Evolutionary conservation across 495 filamentous ascomycete species (phyloP).

Genomic region (Daldinia loculata): DNA sequence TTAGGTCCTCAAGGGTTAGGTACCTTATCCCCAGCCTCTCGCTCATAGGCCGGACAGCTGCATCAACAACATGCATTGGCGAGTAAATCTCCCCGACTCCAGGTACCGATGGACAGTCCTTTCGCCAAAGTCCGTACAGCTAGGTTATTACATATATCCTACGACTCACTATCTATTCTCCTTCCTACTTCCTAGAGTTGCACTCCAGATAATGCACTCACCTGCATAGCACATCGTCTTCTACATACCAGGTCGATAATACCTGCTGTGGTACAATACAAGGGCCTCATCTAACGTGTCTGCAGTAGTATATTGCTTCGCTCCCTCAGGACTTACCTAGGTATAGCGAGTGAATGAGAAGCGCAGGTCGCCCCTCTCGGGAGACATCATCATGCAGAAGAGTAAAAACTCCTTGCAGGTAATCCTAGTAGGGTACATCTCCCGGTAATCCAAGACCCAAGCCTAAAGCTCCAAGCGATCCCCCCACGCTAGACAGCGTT

Average conservation of each 20-base stretch:
- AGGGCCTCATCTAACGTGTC: constrained; percentile 22
- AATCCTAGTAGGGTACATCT: constrained; percentile 35
- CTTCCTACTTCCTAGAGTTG: constrained; percentile 13
- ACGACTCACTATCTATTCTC: constrained; percentile 33
- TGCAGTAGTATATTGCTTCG: constrained; percentile 28
- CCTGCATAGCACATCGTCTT: constrained; percentile 37
- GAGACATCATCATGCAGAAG: constrained; percentile 43
- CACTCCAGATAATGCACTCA: constrained; percentile 41
- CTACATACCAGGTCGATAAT: constrained; percentile 38
- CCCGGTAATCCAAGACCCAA: constrained; percentile 34
- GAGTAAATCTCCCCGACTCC: constrained; percentile 30
- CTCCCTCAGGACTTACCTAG: constrained; percentile 33
- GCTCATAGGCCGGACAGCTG: constrained; percentile 20
- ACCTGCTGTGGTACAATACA: constrained; percentile 32
- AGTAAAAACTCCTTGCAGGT: constrained; percentile 36
- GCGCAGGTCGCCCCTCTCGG: constrained; percentile 26
- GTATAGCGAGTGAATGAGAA: constrained; percentile 24
- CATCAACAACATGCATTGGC: constrained; percentile 37
- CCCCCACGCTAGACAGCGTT: constrained; percentile 41
- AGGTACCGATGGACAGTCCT: constrained; percentile 34
- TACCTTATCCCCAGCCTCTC: constrained; percentile 32
- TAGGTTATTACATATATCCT: constrained; percentile 20
- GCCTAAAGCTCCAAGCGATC: constrained; percentile 8
- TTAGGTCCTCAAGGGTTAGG: constrained; percentile 3
- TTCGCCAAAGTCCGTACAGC: constrained; percentile 20